Percentiles rank a stretch among this genome's conserved stretches.
Conservation (phyloP, 805 yeast species). For the Huiozyma sinensis region DNA sequence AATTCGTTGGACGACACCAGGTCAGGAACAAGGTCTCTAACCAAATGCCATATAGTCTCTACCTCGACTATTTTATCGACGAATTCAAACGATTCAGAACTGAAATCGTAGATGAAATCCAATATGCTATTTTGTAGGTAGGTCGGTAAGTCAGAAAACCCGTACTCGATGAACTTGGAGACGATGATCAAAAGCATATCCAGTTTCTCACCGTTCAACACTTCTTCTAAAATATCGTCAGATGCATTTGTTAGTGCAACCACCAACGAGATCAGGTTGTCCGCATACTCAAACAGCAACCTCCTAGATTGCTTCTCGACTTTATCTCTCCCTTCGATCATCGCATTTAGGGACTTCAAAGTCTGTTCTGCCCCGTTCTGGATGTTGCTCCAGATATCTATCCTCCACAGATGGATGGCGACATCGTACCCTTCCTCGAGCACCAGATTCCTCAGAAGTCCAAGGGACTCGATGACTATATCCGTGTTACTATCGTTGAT, state of each 20-base stretch:
- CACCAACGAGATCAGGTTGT: constrained; percentile 59
- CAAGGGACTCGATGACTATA: constrained; percentile 69
- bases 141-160: constrained; percentile 27
- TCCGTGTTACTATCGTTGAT: constrained; percentile 62
- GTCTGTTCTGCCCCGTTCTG: constrained; percentile 43
- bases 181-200: constrained; percentile 19
- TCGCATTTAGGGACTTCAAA: constrained; percentile 36
- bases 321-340: constrained; percentile 10
- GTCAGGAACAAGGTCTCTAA: background rate
- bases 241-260: constrained; percentile 57
- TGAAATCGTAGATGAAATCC: constrained; percentile 50
- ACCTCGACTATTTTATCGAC: constrained; percentile 23
- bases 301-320: constrained; percentile 31
- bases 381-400: constrained; percentile 59
- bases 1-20: constrained; percentile 20
- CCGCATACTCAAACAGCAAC: constrained; percentile 54
- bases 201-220: constrained; percentile 23
- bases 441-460: constrained; percentile 67
- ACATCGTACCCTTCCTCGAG: constrained; percentile 85
- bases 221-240: constrained; percentile 43
- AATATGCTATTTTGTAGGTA: constrained; percentile 42
- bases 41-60: constrained; percentile 3
- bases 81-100: constrained; percentile 48
- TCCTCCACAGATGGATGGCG: constrained; percentile 65
- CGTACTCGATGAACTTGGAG: constrained; percentile 21